phyloP scores from a whole-genome alignment of 371 early-diverging fungal species.

The Choanephora cucurbitarum region DNA sequence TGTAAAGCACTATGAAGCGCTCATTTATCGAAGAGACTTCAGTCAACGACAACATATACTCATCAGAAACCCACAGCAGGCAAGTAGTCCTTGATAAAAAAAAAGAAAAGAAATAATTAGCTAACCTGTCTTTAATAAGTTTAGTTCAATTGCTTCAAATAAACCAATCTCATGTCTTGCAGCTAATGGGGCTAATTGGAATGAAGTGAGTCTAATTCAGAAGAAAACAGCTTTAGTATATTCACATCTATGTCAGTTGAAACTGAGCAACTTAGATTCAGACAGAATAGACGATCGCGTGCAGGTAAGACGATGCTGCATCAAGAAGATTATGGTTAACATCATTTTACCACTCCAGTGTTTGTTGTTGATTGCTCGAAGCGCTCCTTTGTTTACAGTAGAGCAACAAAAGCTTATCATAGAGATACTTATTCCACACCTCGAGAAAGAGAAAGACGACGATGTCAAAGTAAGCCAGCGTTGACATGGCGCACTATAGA shows the following conservation, averaged over 20 bases:
- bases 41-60: not conserved
- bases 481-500: not conserved
- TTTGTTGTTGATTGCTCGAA: conserved; percentile 17
- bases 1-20: not conserved
- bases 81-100: too few species aligned
- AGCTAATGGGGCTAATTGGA: conserved; percentile 7
- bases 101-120: too few species aligned
- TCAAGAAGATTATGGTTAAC: too few species aligned
- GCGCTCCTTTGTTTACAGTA: conserved; percentile 13
- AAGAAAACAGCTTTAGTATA: not conserved
- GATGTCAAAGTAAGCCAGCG: conserved; percentile 25
- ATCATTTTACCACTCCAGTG: conserved; percentile 10
- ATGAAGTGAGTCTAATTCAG: not conserved
- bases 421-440: conserved; percentile 9
- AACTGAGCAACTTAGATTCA: conserved; percentile 10
- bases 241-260: conserved; percentile 5
- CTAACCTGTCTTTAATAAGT: too few species aligned
- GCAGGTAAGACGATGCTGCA: conserved; percentile 5
- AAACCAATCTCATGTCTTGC: conserved; percentile 96
- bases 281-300: conserved; percentile 17
- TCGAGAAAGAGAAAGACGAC: conserved; percentile 19
- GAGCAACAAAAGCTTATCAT: conserved; percentile 23
- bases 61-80: too few species aligned
- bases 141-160: conserved; percentile 77
- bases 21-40: not conserved